phyloP scores from a whole-genome alignment of 2,329 filamentous ascomycete genomes.

The Xylariaceae sp. region DNA sequence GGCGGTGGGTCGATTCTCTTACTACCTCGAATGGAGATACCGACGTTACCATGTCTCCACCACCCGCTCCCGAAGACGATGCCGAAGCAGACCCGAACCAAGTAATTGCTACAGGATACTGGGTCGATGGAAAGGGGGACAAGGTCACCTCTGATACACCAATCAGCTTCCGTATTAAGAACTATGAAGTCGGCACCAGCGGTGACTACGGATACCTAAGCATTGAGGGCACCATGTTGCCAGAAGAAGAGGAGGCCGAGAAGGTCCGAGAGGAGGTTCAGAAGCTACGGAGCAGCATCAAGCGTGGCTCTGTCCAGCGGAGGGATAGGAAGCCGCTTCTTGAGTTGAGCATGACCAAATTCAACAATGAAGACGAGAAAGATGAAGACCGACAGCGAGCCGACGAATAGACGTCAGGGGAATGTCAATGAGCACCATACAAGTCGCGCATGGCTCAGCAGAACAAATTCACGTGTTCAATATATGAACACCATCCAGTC shows the following conservation, averaged over 20 bases:
- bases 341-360: constrained; percentile 55
- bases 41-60: constrained; percentile 33
- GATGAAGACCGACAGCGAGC: constrained; percentile 30
- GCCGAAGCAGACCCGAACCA: constrained; percentile 40
- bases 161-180: constrained; percentile 72
- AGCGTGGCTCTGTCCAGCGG: constrained; percentile 32
- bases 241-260: constrained; percentile 58
- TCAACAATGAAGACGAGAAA: constrained; percentile 43
- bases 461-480: not conserved
- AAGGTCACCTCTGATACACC: constrained; percentile 59
- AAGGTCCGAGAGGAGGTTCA: constrained; percentile 52
- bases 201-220: constrained; percentile 74
- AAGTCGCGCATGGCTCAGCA: not conserved
- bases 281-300: constrained; percentile 34
- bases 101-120: constrained; percentile 62
- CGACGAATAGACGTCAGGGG: constrained; percentile 32
- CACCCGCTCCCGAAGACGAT: constrained; percentile 31
- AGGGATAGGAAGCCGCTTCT: constrained; percentile 34
- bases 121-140: constrained; percentile 65
- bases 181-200: constrained; percentile 75
- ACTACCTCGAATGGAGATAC: constrained; percentile 35
- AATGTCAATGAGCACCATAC: constrained; percentile 17
- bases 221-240: constrained; percentile 82
- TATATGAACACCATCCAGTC: not conserved
- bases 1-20: constrained; percentile 70